Percentiles rank a stretch among this genome's conserved stretches.
phyloP scores from a whole-genome alignment of 2,329 filamentous ascomycete genomes.

The Diplocarpon mali region DNA sequence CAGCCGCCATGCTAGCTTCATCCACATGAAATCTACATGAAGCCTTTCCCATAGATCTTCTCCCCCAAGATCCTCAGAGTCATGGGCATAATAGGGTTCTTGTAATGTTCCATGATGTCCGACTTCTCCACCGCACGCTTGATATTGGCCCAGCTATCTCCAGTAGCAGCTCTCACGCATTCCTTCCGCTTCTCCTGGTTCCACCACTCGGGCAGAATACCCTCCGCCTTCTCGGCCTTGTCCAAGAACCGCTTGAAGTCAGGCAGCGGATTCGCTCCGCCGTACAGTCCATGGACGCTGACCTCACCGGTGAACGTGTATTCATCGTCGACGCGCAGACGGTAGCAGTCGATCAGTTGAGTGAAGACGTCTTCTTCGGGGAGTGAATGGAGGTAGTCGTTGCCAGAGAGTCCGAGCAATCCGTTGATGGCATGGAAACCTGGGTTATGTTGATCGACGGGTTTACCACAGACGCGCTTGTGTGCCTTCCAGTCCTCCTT shows the following conservation, averaged over 20 bases:
- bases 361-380: conserved; percentile 8
- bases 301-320: conserved; percentile 3
- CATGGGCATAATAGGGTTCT: conserved; percentile 11
- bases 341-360: conserved; percentile 14
- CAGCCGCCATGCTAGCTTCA: too few species aligned
- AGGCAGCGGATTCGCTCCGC: conserved; percentile 3
- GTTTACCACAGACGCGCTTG: not conserved
- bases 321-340: conserved; percentile 14
- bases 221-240: conserved; percentile 8
- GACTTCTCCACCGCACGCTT: conserved; percentile 10
- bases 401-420: too few species aligned
- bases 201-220: conserved; percentile 11
- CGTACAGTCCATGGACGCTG: conserved; percentile 7
- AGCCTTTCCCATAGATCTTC: conserved; percentile 13
- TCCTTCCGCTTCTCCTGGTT: conserved; percentile 7
- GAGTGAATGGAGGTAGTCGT: conserved; percentile 7
- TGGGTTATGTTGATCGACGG: not conserved
- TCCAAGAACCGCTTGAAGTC: conserved; percentile 12
- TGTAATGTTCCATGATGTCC: conserved; percentile 14
- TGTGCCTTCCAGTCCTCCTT: not conserved
- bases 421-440: too few species aligned
- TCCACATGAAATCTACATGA: too few species aligned
- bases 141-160: conserved; percentile 6
- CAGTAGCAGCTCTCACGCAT: conserved; percentile 7
- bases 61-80: conserved; percentile 12